These are phyloP conservation scores for Cryptococcus floricola DNA, from an alignment of 1,284 basidiomycete genomes.

Conservation along the genomic window DNA sequence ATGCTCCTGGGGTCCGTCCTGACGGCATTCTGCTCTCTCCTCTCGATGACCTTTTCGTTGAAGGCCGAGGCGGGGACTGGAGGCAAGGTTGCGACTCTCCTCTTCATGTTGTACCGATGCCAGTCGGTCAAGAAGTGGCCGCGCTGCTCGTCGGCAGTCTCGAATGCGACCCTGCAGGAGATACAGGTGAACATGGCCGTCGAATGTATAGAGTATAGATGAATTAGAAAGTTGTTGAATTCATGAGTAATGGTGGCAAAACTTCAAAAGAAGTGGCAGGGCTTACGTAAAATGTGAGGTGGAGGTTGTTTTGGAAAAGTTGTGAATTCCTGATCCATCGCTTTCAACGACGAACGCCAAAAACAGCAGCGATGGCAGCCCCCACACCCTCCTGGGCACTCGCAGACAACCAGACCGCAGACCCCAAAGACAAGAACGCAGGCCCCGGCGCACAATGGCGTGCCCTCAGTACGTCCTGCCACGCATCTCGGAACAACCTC, in stretches of 20 bases:
- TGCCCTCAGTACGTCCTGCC: conserved; percentile 26
- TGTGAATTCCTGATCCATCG: background rate
- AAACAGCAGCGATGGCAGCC: background rate
- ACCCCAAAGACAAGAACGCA: conserved; percentile 3
- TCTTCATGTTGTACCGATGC: conserved; percentile 98
- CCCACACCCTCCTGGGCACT: conserved; percentile 7
- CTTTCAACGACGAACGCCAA: background rate
- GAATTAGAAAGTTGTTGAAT: background rate
- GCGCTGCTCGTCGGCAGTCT: conserved; percentile 79
- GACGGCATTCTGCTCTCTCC: conserved; percentile 68
- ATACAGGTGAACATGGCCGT: conserved; percentile 73
- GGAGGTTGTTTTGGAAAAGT: background rate
- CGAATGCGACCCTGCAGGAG: conserved; percentile 87
- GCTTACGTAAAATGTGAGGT: background rate
- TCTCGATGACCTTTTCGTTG: conserved; percentile 84
- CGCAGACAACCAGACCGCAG: background rate
- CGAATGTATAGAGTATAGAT: background rate
- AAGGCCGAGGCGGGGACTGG: conserved; percentile 78
- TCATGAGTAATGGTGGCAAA: background rate
- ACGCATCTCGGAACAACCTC: background rate
- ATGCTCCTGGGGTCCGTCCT: conserved; percentile 62
- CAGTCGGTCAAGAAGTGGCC: conserved; percentile 89
- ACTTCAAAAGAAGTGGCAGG: background rate
- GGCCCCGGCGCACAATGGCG: conserved; percentile 29
- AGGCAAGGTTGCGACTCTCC: conserved; percentile 84